Evolutionary conservation across 2,329 filamentous ascomycete species (phyloP).

Genomic region (Zymoseptoria tritici): DNA sequence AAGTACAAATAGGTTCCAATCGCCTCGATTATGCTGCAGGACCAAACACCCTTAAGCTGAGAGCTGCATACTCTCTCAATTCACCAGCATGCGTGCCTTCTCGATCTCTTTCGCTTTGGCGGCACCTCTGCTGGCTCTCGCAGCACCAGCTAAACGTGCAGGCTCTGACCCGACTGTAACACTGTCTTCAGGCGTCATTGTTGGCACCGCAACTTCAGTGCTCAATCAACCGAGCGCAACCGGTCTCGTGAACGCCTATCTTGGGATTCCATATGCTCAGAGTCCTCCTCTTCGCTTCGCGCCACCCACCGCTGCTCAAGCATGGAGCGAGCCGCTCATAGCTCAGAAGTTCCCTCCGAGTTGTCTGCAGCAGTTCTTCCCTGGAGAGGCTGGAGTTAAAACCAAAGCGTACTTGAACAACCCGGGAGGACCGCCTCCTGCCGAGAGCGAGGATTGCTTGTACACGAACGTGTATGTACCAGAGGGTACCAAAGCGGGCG

Average conservation of each 20-base stretch:
- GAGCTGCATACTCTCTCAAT: neutral
- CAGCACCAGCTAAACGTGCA: neutral
- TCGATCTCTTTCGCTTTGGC: neutral
- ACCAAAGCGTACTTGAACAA: conserved; percentile 13
- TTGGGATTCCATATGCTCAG: conserved; percentile 16
- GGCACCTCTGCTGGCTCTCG: neutral
- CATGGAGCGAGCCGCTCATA: conserved; percentile 6
- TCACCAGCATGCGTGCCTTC: neutral
- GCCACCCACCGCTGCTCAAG: conserved; percentile 9
- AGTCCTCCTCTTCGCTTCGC: conserved; percentile 14
- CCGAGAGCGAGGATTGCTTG: conserved; percentile 15
- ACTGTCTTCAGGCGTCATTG: conserved; percentile 11
- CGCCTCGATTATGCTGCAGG: too few species aligned
- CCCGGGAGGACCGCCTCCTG: conserved; percentile 6
- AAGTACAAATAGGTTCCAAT: too few species aligned
- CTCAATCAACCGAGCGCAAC: conserved; percentile 11
- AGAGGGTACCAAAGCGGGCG: conserved; percentile 5
- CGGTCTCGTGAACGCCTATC: conserved; percentile 11
- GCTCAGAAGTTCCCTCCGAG: conserved; percentile 10
- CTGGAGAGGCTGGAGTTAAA: conserved; percentile 4
- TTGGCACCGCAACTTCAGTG: conserved; percentile 14
- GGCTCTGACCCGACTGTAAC: conserved; percentile 10
- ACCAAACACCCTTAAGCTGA: too few species aligned
- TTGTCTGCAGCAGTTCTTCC: conserved; percentile 19
- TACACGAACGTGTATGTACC: conserved; percentile 16